These are phyloP conservation scores for Mortierella antarctica DNA, from an alignment of 192 early-diverging fungal genomes.

Conservation along the genomic window DNA sequence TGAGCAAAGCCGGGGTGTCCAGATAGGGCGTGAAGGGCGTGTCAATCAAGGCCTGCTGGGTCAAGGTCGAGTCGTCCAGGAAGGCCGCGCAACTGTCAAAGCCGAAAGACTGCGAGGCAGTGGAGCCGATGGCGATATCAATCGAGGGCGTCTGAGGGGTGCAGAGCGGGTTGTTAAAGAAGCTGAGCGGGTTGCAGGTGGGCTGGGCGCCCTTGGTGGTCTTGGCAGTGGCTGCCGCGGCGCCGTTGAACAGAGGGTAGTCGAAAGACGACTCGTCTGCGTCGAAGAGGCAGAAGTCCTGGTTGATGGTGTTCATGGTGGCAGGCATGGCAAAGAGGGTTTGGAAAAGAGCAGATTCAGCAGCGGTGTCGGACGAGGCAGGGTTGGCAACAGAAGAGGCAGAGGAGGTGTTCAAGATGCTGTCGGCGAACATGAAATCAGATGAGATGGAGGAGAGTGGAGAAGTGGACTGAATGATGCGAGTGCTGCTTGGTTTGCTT, in stretches of 20 bases:
- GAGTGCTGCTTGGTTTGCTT: neutral
- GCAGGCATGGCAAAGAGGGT: constrained; percentile 50
- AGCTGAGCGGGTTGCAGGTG: neutral
- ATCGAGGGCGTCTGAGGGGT: constrained; percentile 45
- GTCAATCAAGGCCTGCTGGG: constrained; percentile 26
- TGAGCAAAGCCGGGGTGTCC: constrained; percentile 28
- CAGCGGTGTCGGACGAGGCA: constrained; percentile 23
- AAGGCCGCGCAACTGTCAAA: constrained; percentile 45
- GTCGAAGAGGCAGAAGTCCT: constrained; percentile 52
- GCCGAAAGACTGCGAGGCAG: constrained; percentile 5
- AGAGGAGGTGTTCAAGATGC: constrained; percentile 1
- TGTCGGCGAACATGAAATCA: constrained; percentile 27
- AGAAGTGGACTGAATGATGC: constrained; percentile 17
- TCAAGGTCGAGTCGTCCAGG: constrained; percentile 21
- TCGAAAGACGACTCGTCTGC: constrained; percentile 39
- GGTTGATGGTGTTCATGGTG: constrained; percentile 49
- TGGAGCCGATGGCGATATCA: constrained; percentile 3
- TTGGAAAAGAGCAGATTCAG: constrained; percentile 47
- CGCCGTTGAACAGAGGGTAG: constrained; percentile 42
- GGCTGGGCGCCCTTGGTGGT: constrained; percentile 6
- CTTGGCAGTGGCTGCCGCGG: constrained; percentile 4
- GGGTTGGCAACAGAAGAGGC: constrained; percentile 7
- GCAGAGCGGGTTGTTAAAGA: constrained; percentile 33
- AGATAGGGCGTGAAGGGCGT: constrained; percentile 42
- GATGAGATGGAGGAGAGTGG: neutral